Base-by-base conservation (phyloP, 441 rosid species). In the Kokia cookei region DNA sequence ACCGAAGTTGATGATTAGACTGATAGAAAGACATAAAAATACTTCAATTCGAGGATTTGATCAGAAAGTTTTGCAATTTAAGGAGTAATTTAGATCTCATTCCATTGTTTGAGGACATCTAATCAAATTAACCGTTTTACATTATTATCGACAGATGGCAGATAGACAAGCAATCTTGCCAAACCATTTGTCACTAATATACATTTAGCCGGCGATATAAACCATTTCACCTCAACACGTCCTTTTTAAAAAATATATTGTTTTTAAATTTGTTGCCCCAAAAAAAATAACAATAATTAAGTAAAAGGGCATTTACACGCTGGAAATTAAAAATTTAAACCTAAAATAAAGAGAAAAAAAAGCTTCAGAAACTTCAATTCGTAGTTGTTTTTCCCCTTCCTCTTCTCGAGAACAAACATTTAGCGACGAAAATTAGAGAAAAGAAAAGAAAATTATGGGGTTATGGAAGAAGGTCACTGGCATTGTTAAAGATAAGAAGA, bases 391-490 rank as follows among this genome's bases (percentile, higher is more conserved):
- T n/a, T 35, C 27, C 7, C 3, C 6, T 13, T 43, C 14, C 53
- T 12, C 29, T 58, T 15, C 9, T 29, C 7, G 57, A 15, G 3
- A 75, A 5, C 1, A 55, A 50, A 55, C 7, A 19, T 55, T 55
- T 22, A 55, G 60, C 29, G 14, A 55, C 60, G 60, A 22, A 22
- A 54, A 54, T 32, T 32, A 6, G 5, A 55, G 26, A 55, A 15
- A 60, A 75, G 1, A 10, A 19, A 1, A 3, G 3, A 24, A 11
- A 87, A 54, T 54, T 24, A 58, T 90, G 96, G 83, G 74, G 84
- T 81, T 91, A 47, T 90, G 97, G 98, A 84, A 75, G 29, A 86
- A 85, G 78, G 92, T 87, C 11, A 75, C 88, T 43, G 97, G 87
- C 10, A 87, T 88, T 50, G 72, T 93, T 40, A 91, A 92, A 82